Evolutionary conservation across 176 grass and related monocot species (phyloP).

Genomic region (Areca catechu): DNA sequence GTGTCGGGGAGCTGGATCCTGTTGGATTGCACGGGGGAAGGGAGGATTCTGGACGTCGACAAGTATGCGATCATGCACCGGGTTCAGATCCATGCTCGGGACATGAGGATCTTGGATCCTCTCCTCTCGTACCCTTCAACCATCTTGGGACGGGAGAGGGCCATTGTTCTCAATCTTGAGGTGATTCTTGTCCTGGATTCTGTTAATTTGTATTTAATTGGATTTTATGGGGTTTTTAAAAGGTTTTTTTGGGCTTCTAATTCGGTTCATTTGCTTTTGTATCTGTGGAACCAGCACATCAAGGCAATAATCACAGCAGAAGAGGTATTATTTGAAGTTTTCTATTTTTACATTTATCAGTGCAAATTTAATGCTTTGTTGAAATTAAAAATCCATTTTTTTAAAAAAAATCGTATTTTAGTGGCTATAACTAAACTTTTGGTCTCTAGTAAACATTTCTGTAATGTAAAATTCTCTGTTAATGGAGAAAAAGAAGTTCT

Average conservation of each 20-base stretch:
- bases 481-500: too few species aligned
- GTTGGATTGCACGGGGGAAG: slow-evolving; percentile 56
- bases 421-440: too few species aligned
- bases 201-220: neutral
- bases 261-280: slow-evolving; percentile 10
- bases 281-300: slow-evolving; percentile 60
- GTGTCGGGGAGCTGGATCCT: slow-evolving; percentile 86
- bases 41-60: slow-evolving; percentile 30
- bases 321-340: slow-evolving; percentile 40
- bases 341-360: neutral
- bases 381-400: neutral
- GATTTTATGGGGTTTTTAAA: neutral
- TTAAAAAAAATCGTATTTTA: too few species aligned
- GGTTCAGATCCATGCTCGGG: slow-evolving; percentile 87
- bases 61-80: slow-evolving; percentile 67
- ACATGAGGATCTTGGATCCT: slow-evolving; percentile 68
- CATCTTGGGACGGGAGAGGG: slow-evolving; percentile 60
- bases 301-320: slow-evolving; percentile 97
- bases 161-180: slow-evolving; percentile 98
- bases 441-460: too few species aligned
- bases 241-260: slow-evolving; percentile 1
- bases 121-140: too few species aligned
- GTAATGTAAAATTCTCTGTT: too few species aligned
- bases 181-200: slow-evolving; percentile 12
- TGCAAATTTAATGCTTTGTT: too few species aligned